Base-by-base conservation (phyloP, 1,139 yeast genomes). In the Debaryomyces psychrophilus region DNA sequence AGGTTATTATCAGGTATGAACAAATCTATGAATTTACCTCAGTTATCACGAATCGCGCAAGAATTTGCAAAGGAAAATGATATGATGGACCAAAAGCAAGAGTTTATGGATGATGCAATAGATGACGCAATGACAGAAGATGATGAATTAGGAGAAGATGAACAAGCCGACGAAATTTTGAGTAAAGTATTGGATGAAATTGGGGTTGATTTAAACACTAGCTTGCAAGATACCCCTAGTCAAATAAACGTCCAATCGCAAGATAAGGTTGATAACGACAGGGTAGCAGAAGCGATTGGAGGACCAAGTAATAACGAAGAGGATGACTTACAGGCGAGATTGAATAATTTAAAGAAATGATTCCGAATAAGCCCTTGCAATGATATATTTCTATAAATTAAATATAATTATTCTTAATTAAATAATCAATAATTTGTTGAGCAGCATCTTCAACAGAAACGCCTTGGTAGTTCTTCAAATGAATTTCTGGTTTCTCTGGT, bases 61-160 rank as follows among this genome's bases (percentile, higher is more conserved):
- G 98, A 95, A 60, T 93, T 93, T 67, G 96, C 95, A 58, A 83
- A 82, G 60, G 96, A 93, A 63, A 90, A 88, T 66, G 99, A 93
- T 62, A 73, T 95, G 62, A 93, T 93, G 98, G 98, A 93, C 65
- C 99, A 93, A 69, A 86, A 96, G 59, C 98, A 93, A 65, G 99
- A 95, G 62, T 90, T 93, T 81, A 95, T 93, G 89, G 99, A 93
- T 64, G 99, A 93, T 62, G 96, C 97, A 11, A 86, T 95, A 57
- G 99, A 93, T 62, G 97, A 92, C 63, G 86, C 93, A 23, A 89
- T 92, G 90, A 95, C 87, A 46, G 89, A 85, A 62, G 84, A 87
- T 50, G 90, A 85, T 43, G 87, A 77, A 47, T 85, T 78, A 47
- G 65, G 73, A 55, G 79, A 76, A 44, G 86, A 84, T 56, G 97